Evolutionary conservation across 2,329 filamentous ascomycete genomes (phyloP).

Genomic region (Tolypocladium amazonense): DNA sequence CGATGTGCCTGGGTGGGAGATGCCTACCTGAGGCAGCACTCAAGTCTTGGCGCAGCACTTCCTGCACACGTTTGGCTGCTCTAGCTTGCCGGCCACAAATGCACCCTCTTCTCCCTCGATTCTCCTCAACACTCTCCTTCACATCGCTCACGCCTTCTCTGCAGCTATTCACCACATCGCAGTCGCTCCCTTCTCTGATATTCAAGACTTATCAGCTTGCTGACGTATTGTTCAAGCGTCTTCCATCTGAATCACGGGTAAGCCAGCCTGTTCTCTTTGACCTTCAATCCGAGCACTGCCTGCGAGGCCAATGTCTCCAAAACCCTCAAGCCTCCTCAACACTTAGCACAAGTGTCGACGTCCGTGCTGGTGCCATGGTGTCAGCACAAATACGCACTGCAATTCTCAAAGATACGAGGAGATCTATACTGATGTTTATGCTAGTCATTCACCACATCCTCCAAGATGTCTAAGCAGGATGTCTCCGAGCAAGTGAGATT

Average conservation of each 20-base stretch:
- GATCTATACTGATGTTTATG: background rate
- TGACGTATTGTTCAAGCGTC: background rate
- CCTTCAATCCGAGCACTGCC: background rate
- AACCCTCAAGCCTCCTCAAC: background rate
- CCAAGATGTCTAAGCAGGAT: conserved; percentile 31
- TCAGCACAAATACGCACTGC: too few species aligned
- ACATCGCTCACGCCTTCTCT: background rate
- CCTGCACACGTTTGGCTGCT: background rate
- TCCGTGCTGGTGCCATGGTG: too few species aligned
- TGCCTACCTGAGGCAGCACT: background rate
- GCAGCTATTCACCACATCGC: too few species aligned
- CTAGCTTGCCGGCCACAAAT: background rate
- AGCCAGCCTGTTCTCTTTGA: too few species aligned
- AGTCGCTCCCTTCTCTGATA: background rate
- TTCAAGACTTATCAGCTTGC: background rate
- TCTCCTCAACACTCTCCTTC: background rate
- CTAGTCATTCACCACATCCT: background rate
- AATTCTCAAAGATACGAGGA: background rate
- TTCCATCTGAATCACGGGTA: background rate
- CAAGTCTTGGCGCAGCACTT: too few species aligned
- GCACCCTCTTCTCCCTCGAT: background rate
- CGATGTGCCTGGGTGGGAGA: background rate
- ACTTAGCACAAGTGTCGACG: background rate
- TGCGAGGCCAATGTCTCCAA: too few species aligned
- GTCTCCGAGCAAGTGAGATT: conserved; percentile 52